Evolutionary conservation across 2,329 filamentous ascomycete genomes (phyloP).

Genomic region (Coccinonectria pachysandricola): DNA sequence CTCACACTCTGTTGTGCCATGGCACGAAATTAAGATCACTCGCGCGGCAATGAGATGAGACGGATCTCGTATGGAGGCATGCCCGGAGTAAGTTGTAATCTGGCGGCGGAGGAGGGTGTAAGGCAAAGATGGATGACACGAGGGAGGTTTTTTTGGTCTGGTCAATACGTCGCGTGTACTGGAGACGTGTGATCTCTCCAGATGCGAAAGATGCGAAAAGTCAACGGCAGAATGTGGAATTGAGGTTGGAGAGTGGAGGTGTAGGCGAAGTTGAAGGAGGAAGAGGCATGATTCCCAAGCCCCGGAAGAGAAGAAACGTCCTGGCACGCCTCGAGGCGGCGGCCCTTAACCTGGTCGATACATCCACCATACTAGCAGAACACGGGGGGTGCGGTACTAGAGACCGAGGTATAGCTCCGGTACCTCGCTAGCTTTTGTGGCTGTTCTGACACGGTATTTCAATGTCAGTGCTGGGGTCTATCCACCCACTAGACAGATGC

Average conservation of each 20-base stretch:
- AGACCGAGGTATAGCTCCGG: constrained; percentile 13
- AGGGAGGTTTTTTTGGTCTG: too few relatives aligned
- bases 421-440: constrained; percentile 16
- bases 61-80: constrained; percentile 22
- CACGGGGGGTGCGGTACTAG: constrained; percentile 28
- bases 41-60: constrained; percentile 24
- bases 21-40: constrained; percentile 24
- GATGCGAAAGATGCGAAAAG: too few relatives aligned
- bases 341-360: constrained; percentile 26
- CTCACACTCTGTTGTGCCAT: constrained; percentile 32
- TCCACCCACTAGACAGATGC: constrained; percentile 5
- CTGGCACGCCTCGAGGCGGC: constrained; percentile 27
- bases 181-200: too few relatives aligned
- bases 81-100: constrained; percentile 19
- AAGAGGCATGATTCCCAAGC: constrained; percentile 25
- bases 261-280: constrained; percentile 25
- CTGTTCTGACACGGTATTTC: constrained; percentile 5
- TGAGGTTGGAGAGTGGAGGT: constrained; percentile 11
- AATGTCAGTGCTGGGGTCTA: constrained; percentile 6
- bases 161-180: too few relatives aligned
- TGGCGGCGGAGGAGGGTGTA: constrained; percentile 9
- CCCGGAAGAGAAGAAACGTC: constrained; percentile 29
- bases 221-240: too few relatives aligned
- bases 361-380: constrained; percentile 23
- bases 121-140: constrained; percentile 10